Evolutionary conservation across 495 filamentous ascomycete genomes (phyloP), one percentile per base, ranked within the genome.

Genomic region (Pseudoneurospora amorphoporcata): DNA sequence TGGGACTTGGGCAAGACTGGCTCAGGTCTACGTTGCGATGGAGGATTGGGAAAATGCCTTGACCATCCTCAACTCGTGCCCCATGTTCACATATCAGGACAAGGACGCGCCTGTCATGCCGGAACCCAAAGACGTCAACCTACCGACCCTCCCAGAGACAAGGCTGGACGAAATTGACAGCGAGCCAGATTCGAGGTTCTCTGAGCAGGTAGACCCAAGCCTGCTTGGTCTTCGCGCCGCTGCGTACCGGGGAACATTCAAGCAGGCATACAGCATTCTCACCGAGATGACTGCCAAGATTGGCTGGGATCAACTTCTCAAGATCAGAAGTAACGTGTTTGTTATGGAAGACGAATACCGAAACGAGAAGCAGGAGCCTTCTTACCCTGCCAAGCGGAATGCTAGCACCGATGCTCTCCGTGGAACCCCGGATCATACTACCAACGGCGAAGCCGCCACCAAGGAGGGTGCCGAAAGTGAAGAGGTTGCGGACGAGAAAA

Each of bases 321-420:
- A 92, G 78, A 94, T 94, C 75, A 88, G 95, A 69, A 98, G 95
- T 82, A 93, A 95, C 72, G 95, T 98, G 6, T 99, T 99, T 76
- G 96, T 99, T 39, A 99, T 99, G 95, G 95, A 99, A 78, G 95
- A 99, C 77, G 95, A 99, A 80, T 99, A 99, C 75, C 89, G 96
- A 17, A 90, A 88, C 70, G 95, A 99, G 82, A 94, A 93, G 75
- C 91, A 95, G 73, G 90, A 91, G 71, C 75, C 77, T 17, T 77
- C 84, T 16, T 83, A 84, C 17, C 79, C 85, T 3, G 78, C 85
- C 39, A 89, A 88, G 68, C 87, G 89, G 35, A 93, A 89, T 76
- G 89, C 92, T 38, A 95, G 93, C 82, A 94, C 90, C 39, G 89
- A 90, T 73, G 93, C 88, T 68, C 82, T 95, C 17, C 87, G 89